Evolutionary conservation across 2,329 filamentous ascomycete genomes (phyloP).

Genomic region (Rutstroemia sp.): DNA sequence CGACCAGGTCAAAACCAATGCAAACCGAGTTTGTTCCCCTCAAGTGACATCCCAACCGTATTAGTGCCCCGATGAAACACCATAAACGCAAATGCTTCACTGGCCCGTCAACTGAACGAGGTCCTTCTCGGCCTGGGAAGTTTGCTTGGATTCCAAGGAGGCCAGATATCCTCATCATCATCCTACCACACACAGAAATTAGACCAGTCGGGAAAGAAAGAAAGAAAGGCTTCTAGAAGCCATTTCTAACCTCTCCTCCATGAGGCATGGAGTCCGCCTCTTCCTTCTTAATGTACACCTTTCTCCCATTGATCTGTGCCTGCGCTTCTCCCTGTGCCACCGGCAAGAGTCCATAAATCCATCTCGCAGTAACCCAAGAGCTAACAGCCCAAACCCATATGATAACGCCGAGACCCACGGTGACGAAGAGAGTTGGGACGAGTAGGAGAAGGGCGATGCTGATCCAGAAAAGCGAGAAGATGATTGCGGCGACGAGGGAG

Average conservation of each 20-base stretch:
- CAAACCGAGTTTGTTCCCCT: no score
- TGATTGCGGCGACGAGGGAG: conserved; percentile 51
- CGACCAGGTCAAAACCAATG: no score
- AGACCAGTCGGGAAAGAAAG: no score
- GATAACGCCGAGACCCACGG: conserved; percentile 52
- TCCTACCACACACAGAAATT: no score
- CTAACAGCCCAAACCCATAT: conserved; percentile 62
- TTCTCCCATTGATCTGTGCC: conserved; percentile 19
- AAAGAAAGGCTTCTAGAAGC: not conserved
- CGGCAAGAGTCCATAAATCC: conserved; percentile 35
- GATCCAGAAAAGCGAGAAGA: conserved; percentile 62
- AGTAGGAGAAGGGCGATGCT: conserved; percentile 60
- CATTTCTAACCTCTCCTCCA: conserved; percentile 10
- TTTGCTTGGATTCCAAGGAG: no score
- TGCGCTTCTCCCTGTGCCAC: conserved; percentile 15
- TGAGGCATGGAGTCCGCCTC: conserved; percentile 14
- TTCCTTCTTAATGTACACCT: conserved; percentile 19
- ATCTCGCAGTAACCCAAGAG: conserved; percentile 45
- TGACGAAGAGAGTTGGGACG: conserved; percentile 60
- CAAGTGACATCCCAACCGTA: no score
- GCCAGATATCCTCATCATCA: no score
- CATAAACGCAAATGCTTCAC: no score
- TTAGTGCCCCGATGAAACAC: no score
- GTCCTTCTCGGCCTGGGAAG: no score
- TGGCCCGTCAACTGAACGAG: no score